Evolutionary conservation across 768 basidiomycete species (phyloP), one percentile per base, ranked within the genome.

Genomic region (Tricholoma furcatifolium): DNA sequence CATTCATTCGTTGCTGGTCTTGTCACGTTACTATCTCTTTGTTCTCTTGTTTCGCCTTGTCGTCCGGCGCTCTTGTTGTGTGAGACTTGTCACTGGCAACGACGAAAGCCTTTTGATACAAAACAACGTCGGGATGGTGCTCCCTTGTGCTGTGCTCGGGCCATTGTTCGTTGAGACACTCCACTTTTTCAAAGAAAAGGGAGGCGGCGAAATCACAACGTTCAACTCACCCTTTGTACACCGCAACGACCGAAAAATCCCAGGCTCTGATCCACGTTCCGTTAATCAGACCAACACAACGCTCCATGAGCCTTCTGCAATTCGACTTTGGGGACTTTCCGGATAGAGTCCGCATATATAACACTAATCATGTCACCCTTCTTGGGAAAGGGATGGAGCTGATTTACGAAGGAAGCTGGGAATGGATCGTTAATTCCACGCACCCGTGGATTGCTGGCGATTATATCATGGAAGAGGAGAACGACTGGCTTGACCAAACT

Each of bases 371-470:
- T 8, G 27, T 51, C 3, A 45, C 27, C 2, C 18, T 51, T 18
- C 20, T 51, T 20, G 51, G 43, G n/a, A 31, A 18, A 9, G 35
- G 42, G 11, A 32, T 36, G 21, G 17, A 39, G 30, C 30, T 23
- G 8, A 32, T 51, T 35, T 51, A 51, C 5, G 43, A 51, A 39
- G 51, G 43, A 3, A 51, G 51, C 27, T 45, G 43, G 5, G 18
- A 12, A 12, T 51, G 51, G 51, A 23, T 51, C 18, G 20, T 24
- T 11, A 38, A 38, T 10, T 4, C 36, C 36, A 38, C 36, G 12
- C 36, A 38, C 11, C 36, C 36, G 12, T 38, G 36, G 14, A 18
- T 38, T 15, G 48, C 24, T 14, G 48, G 18, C 6, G 48, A 50
- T 41, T 50, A 50, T 6, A 31, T n/a, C 38, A 41, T 50, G 30